A percentile compares a stretch with the other conserved stretches of the same genome.
These are phyloP conservation scores for Penicillium sclerotiorum DNA, from an alignment of 2,329 filamentous ascomycete genomes.

Conservation along the genomic window DNA sequence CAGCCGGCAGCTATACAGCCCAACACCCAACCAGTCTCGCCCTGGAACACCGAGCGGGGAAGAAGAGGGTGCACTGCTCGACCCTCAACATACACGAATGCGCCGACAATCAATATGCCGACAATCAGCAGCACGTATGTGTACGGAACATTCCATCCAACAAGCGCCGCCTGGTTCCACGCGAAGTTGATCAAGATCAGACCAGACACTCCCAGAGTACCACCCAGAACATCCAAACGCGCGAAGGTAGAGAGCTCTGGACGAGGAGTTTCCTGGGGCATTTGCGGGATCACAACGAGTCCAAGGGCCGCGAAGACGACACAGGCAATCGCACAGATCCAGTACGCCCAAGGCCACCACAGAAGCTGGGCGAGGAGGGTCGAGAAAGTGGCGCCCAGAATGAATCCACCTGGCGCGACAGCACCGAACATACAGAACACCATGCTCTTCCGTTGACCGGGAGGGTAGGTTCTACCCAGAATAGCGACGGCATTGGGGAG, in stretches of 20 bases:
- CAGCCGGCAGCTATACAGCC: slow-evolving; percentile 58
- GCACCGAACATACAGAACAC: slow-evolving; percentile 58
- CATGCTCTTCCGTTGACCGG: slow-evolving; percentile 61
- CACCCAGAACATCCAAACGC: slow-evolving; percentile 43
- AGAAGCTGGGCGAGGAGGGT: slow-evolving; percentile 41
- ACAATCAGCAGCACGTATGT: slow-evolving; percentile 60
- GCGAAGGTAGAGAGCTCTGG: slow-evolving; percentile 11
- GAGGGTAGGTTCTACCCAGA: slow-evolving; percentile 60
- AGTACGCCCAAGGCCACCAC: slow-evolving; percentile 58
- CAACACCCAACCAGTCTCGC: slow-evolving; percentile 59
- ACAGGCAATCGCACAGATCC: slow-evolving; percentile 48
- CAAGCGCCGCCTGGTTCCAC: slow-evolving; percentile 65
- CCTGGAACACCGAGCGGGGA: slow-evolving; percentile 54
- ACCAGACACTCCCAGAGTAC: slow-evolving; percentile 53
- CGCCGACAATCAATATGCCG: slow-evolving; percentile 54
- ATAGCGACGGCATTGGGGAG: slow-evolving; percentile 67
- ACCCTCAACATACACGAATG: slow-evolving; percentile 58
- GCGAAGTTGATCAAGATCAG: slow-evolving; percentile 67
- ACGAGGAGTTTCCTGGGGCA: slow-evolving; percentile 4
- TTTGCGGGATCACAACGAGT: slow-evolving; percentile 22
- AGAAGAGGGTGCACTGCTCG: slow-evolving; percentile 57
- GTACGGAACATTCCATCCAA: slow-evolving; percentile 60
- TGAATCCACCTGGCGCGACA: slow-evolving; percentile 49
- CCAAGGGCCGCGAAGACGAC: slow-evolving; percentile 40
- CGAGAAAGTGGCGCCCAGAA: slow-evolving; percentile 45